phyloP scores from a whole-genome alignment of 176 grass and related monocot species.

The Sorghum bicolor region Sorghum_bicolor_NCBIv3 NC_012871.2:69020001-69020500 shows the following conservation, averaged over 20 bases:
- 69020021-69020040: slow-evolving; percentile 31
- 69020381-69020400: slow-evolving; percentile 59
- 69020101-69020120: slow-evolving; percentile 40
- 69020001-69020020: background rate
- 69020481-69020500: slow-evolving; percentile 64
- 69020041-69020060: slow-evolving; percentile 42
- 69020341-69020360: slow-evolving; percentile 69
- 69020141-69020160: slow-evolving; percentile 65
- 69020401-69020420: slow-evolving; percentile 55
- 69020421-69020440: slow-evolving; percentile 42
- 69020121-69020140: slow-evolving; percentile 40
- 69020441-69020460: slow-evolving; percentile 47
- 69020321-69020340: slow-evolving; percentile 50
- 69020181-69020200: slow-evolving; percentile 55
- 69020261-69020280: background rate
- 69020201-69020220: slow-evolving; percentile 23
- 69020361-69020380: slow-evolving; percentile 58
- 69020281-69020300: too few relatives aligned
- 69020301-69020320: background rate
- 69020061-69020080: slow-evolving; percentile 52
- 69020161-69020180: slow-evolving; percentile 40
- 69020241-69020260: background rate
- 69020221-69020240: background rate
- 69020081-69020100: slow-evolving; percentile 65
- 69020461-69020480: slow-evolving; percentile 73